Conservation (phyloP, 2,329 filamentous ascomycete species). For the Lasiodiplodia citricola region DNA sequence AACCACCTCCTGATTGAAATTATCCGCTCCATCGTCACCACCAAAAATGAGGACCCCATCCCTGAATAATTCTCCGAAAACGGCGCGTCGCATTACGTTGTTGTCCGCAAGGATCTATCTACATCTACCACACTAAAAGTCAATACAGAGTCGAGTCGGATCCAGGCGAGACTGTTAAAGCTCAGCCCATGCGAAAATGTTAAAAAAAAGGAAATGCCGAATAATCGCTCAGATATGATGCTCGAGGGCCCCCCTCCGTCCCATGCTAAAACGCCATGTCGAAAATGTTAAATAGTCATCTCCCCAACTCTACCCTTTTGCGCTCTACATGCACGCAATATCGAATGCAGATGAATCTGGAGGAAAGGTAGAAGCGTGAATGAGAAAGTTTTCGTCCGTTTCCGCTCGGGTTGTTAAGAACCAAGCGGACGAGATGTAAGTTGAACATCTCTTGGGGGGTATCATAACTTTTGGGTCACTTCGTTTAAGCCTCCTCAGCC, state of each 20-base stretch:
- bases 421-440: background rate
- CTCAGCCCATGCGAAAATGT: slow-evolving; percentile 4
- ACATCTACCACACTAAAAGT: background rate
- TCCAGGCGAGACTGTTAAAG: slow-evolving; percentile 15
- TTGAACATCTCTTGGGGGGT: background rate
- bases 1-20: too few relatives aligned
- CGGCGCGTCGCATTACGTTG: background rate
- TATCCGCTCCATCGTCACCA: too few relatives aligned
- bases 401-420: slow-evolving; percentile 14
- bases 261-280: slow-evolving; percentile 14
- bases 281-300: slow-evolving; percentile 15
- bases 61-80: background rate
- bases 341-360: background rate
- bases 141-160: background rate
- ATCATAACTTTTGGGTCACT: slow-evolving; percentile 4
- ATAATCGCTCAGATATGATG: slow-evolving; percentile 3
- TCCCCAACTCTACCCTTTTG: background rate
- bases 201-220: background rate
- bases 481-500: slow-evolving; percentile 18
- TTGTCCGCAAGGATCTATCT: background rate
- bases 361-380: background rate
- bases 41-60: too few relatives aligned
- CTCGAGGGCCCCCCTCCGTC: background rate
- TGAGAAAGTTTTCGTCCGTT: background rate
- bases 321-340: slow-evolving; percentile 14